These are phyloP conservation scores for Glebionis coronaria DNA, from an alignment of 129 eudicot species.

Conservation along the genomic window DNA sequence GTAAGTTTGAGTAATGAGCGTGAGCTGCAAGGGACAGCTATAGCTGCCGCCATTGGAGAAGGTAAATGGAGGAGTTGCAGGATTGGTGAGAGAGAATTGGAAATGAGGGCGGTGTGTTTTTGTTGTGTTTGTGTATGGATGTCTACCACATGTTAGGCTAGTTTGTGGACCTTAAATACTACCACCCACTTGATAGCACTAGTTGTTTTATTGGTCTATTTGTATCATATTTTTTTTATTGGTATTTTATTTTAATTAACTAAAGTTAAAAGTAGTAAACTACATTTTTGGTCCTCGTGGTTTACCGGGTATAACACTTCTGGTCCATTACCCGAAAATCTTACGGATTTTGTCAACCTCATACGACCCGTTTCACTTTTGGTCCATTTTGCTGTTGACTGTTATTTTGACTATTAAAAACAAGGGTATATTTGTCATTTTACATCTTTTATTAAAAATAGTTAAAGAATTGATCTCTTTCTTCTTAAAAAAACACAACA, in stretches of 20 bases:
- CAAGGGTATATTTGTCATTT: no score
- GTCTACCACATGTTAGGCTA: constrained; percentile 44
- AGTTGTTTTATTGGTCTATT: background rate
- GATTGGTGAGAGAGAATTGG: background rate
- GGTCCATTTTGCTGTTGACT: no score
- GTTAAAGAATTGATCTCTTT: no score
- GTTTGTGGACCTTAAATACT: constrained; percentile 16
- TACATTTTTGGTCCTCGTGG: no score
- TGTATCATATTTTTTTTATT: background rate
- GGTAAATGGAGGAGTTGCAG: constrained; percentile 4
- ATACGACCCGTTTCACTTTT: no score
- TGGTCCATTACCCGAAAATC: no score
- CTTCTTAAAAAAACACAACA: no score
- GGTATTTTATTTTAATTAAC: background rate
- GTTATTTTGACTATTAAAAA: no score
- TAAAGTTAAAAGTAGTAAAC: no score
- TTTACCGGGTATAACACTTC: no score
- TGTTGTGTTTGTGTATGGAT: constrained; percentile 19
- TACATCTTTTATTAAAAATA: no score
- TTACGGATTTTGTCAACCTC: no score
- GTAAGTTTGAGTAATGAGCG: constrained; percentile 26
- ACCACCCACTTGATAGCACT: constrained; percentile 22
- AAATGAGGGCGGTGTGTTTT: constrained; percentile 19
- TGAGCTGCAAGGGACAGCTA: constrained; percentile 48
- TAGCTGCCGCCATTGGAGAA: constrained; percentile 56